Conservation (phyloP, 495 filamentous ascomycete genomes). For the Chaetomidium leptoderma region DNA sequence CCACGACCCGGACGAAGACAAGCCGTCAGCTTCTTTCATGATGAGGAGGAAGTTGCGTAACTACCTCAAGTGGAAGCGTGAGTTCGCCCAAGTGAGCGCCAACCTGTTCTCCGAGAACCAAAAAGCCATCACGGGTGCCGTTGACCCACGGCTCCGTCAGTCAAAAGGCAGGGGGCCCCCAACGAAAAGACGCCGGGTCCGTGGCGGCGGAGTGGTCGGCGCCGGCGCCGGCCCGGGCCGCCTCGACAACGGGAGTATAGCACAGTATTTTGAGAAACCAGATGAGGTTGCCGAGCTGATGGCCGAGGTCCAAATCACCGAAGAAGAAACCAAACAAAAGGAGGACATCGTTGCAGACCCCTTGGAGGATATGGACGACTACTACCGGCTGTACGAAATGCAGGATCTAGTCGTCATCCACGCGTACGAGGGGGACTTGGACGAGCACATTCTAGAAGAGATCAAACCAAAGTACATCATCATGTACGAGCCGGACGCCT, state of each 20-base stretch:
- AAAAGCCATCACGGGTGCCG: conserved; percentile 64
- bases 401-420: conserved; percentile 83
- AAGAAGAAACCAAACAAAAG: conserved; percentile 72
- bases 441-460: conserved; percentile 93
- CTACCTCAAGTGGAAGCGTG: conserved; percentile 88
- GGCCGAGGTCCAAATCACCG: conserved; percentile 69
- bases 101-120: conserved; percentile 72
- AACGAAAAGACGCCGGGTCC: conserved; percentile 84
- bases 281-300: conserved; percentile 51
- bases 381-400: conserved; percentile 91
- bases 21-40: conserved; percentile 75
- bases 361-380: conserved; percentile 83
- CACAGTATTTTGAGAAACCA: conserved; percentile 49
- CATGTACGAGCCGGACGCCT: conserved; percentile 97
- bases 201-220: conserved; percentile 66
- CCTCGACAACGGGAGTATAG: conserved; percentile 45
- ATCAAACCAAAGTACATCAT: conserved; percentile 89
- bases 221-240: conserved; percentile 48
- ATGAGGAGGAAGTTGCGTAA: conserved; percentile 81
- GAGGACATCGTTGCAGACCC: conserved; percentile 76
- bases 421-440: conserved; percentile 87
- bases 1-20: conserved; percentile 47
- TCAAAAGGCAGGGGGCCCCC: conserved; percentile 56
- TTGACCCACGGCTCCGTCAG: conserved; percentile 44
- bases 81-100: conserved; percentile 78